Evolutionary conservation across 345 rosid genomes (phyloP).

Genomic region (Gossypium stocksii): DNA sequence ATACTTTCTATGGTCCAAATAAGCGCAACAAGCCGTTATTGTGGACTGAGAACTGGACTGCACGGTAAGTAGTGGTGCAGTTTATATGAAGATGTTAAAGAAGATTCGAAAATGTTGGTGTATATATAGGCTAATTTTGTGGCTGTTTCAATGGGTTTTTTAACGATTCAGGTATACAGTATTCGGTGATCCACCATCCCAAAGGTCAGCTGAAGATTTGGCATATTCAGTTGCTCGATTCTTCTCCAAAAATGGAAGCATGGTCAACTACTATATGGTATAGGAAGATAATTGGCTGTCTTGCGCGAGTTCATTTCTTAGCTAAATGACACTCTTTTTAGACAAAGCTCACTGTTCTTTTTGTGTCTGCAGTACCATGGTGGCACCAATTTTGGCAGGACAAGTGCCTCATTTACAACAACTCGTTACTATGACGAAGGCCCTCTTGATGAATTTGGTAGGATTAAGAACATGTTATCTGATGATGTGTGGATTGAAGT

Average conservation of each 20-base stretch:
- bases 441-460: slow-evolving; percentile 92
- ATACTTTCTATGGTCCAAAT: slow-evolving; percentile 89
- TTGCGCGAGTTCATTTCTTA: neutral
- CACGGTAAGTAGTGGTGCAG: slow-evolving; percentile 51
- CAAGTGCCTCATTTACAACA: slow-evolving; percentile 68
- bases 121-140: neutral
- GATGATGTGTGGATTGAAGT: neutral
- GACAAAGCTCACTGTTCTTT: neutral
- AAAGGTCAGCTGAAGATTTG: slow-evolving; percentile 77
- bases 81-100: neutral
- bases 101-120: neutral
- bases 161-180: slow-evolving; percentile 48
- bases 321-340: neutral
- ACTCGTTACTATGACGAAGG: slow-evolving; percentile 96
- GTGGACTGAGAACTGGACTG: slow-evolving; percentile 99
- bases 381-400: slow-evolving; percentile 86
- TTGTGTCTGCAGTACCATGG: slow-evolving; percentile 67
- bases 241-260: slow-evolving; percentile 77
- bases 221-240: slow-evolving; percentile 77
- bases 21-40: slow-evolving; percentile 62
- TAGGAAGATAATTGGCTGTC: slow-evolving; percentile 20
- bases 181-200: slow-evolving; percentile 70
- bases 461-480: neutral
- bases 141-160: neutral
- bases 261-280: slow-evolving; percentile 91